Base-by-base conservation (phyloP, 2,329 filamentous ascomycete genomes). In the Rhynchosporium secalis region DNA sequence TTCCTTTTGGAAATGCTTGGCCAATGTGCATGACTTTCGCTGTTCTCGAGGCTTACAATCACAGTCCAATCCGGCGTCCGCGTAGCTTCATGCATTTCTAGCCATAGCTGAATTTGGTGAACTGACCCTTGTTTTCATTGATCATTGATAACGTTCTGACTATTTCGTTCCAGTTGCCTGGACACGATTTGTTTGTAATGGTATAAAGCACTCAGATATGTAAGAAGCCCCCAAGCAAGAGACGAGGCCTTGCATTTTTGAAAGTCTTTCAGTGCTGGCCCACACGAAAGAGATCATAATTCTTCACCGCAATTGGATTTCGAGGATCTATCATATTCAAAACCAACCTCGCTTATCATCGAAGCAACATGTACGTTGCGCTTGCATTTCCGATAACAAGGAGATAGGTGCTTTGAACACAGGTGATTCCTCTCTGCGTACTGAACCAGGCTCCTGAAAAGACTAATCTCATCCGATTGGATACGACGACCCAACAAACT, bases 371-470 rank as follows among this genome's bases (percentile, higher is more conserved):
- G 40, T 31, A 15, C 4, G 28, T 12, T 33, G 12, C 26, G 28
- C 33, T 10, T 20, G 4, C 6, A 20, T 20, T 46, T 33, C 54
- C 41, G 33, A 45, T 28, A 36, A 33, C 40, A 45, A n/a, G 31
- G 33, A 52, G 33, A 52, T 52, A 41, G 51, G 51, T 41, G 15
- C 51, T 4, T 54, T 28, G 20, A 29, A 45, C 15, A 45, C 54
- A 20, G 26, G 5, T 41, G n/a, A 29, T 43, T 13, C 28, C 36
- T 56, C 38, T n/a, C 28, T n/a, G 54, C 40, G 29, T 31, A 40
- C 45, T 41, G 36, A 55, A 40, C 55, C 8, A 26, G 48, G 55
- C 54, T 58, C 9, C 55, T 58, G 56, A 55, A 40, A 47, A 41
- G 8, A 29, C 31, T 41, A 38, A 1, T 28, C 31, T 36, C 9